A percentile compares a stretch with the other conserved stretches of the same genome.
phyloP scores from a whole-genome alignment of 805 yeast genomes.

The Kluyveromyces nonfermentans region DNA sequence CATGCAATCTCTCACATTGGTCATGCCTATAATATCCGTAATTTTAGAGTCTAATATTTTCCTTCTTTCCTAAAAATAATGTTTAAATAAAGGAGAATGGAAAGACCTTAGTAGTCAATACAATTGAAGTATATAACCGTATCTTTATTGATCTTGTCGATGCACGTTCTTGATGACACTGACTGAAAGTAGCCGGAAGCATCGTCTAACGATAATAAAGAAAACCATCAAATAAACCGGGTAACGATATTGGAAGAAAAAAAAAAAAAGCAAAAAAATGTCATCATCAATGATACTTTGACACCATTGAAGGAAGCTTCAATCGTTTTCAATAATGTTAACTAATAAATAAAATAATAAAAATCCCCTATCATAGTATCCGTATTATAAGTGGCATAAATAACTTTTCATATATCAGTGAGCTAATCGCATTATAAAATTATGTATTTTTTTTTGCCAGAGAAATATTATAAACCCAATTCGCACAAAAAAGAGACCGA shows the following conservation, averaged over 20 bases:
- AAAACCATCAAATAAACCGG: too few species aligned
- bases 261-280: not conserved
- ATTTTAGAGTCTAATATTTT: not conserved
- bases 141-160: not conserved
- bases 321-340: too few species aligned
- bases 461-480: not conserved
- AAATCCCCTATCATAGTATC: constrained; percentile 1
- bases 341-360: too few species aligned
- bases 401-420: not conserved
- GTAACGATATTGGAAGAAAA: not conserved
- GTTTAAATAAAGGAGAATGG: not conserved
- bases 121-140: not conserved
- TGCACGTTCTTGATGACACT: too few species aligned
- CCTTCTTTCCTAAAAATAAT: not conserved
- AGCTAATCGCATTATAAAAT: not conserved
- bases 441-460: constrained; percentile 1
- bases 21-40: not conserved
- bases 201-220: too few species aligned
- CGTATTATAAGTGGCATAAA: not conserved
- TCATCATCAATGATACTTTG: not conserved
- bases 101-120: too few species aligned
- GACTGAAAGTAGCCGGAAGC: too few species aligned
- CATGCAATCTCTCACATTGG: constrained; percentile 5
- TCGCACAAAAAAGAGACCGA: not conserved
- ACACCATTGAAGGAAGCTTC: not conserved